Evolutionary conservation across 176 grass and related monocot species (phyloP).

Genomic region (Aegilops umbellulata): DNA sequence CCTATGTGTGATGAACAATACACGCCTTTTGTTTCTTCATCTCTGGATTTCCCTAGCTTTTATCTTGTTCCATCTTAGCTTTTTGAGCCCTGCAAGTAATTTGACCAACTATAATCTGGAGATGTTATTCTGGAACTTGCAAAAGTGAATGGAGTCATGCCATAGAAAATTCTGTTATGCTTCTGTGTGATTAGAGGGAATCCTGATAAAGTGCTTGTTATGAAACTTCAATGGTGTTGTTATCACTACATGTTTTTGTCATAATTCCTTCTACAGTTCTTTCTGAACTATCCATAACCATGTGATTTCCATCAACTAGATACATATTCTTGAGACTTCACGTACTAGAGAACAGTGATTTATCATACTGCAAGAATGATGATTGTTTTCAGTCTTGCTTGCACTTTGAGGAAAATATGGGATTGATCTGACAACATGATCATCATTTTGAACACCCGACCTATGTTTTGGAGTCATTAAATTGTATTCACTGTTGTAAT

Average conservation of each 20-base stretch:
- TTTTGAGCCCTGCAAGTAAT: not conserved
- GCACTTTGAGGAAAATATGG: not conserved
- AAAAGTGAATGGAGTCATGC: not conserved
- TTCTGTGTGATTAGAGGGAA: not conserved
- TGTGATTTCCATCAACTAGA: slow-evolving; percentile 5
- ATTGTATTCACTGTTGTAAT: not conserved
- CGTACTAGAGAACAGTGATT: not conserved
- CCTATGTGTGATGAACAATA: slow-evolving; percentile 9
- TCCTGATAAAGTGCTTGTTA: not conserved
- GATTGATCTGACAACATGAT: not conserved
- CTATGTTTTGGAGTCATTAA: not conserved
- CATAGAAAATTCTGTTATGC: not conserved
- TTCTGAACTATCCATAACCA: not conserved
- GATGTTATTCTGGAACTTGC: not conserved
- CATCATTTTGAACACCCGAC: not conserved
- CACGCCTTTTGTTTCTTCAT: not conserved
- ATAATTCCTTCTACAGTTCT: not conserved
- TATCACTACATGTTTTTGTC: not conserved
- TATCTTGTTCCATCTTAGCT: not conserved
- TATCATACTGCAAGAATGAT: not conserved
- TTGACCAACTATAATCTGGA: slow-evolving; percentile 6
- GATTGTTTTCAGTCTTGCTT: slow-evolving; percentile 14
- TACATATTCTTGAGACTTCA: not conserved
- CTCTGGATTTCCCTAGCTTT: slow-evolving; percentile 3
- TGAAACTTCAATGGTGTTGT: not conserved